A percentile compares a stretch with the other conserved stretches of the same genome.
These are phyloP conservation scores for Solanum ossicruentum DNA, from an alignment of 257 asterid genomes.

Conservation along the genomic window DNA sequence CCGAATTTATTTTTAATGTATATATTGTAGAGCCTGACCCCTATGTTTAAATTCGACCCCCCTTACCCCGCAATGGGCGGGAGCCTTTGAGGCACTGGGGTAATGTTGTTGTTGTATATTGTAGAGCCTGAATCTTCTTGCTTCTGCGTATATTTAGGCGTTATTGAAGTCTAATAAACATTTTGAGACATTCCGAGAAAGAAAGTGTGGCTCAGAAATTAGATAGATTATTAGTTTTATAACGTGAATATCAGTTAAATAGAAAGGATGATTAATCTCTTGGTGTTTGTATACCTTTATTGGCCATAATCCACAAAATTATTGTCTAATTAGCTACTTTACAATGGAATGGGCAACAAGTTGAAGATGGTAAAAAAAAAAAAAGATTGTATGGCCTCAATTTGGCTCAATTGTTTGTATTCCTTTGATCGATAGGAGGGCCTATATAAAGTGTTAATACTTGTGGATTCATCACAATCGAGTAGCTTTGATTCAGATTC, in stretches of 20 bases:
- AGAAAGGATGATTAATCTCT: too few relatives aligned
- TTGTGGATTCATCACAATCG: background rate
- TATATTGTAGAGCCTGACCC: background rate
- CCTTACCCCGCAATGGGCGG: too few relatives aligned
- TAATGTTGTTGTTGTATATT: background rate
- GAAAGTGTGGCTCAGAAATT: background rate
- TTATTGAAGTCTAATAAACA: background rate
- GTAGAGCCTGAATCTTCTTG: background rate
- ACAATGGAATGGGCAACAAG: background rate
- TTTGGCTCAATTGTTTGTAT: background rate
- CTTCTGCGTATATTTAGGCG: background rate
- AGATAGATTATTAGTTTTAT: background rate
- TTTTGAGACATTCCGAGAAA: background rate
- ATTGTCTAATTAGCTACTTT: background rate
- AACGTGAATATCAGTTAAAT: too few relatives aligned
- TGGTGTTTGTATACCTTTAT: too few relatives aligned
- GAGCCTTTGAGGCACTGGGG: too few relatives aligned
- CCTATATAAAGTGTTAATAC: background rate
- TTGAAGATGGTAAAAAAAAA: too few relatives aligned
- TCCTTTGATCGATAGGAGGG: background rate
- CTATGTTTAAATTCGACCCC: too few relatives aligned
- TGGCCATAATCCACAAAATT: too few relatives aligned
- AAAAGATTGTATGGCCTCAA: background rate
- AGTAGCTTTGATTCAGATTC: background rate
- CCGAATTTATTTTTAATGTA: background rate